phyloP scores from a whole-genome alignment of 495 filamentous ascomycete species.

The Podospora bellae-mahoneyi region DNA sequence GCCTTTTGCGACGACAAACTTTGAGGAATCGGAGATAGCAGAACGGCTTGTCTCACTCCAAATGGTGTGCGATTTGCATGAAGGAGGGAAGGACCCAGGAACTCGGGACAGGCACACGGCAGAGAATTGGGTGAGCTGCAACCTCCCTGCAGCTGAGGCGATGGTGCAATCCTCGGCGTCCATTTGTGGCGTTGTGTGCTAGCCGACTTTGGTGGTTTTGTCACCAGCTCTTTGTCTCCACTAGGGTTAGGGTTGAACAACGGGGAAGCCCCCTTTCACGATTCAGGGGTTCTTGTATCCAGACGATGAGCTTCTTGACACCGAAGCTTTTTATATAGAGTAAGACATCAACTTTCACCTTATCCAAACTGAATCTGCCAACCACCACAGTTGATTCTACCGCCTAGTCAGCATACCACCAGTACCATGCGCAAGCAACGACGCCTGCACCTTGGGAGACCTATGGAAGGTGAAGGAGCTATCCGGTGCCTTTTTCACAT shows the following conservation, averaged over 20 bases:
- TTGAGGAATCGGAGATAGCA: background rate
- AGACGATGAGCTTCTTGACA: background rate
- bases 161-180: constrained; percentile 5
- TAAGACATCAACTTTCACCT: no score
- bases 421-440: no score
- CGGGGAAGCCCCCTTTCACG: background rate
- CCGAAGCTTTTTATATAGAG: no score
- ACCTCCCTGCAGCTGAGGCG: constrained; percentile 5
- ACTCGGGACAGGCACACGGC: background rate
- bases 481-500: no score
- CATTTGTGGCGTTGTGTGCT: background rate
- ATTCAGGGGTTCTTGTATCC: background rate
- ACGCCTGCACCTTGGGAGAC: no score
- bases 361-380: no score
- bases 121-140: background rate
- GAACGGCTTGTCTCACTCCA: background rate
- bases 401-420: no score
- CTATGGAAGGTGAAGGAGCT: no score
- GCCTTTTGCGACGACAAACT: background rate
- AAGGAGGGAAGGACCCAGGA: constrained; percentile 4
- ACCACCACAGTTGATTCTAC: no score
- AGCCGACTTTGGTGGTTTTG: background rate
- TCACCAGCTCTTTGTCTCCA: background rate
- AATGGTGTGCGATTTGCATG: background rate
- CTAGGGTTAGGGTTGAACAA: background rate